Conservation (phyloP, 148 eudicot genomes). For the Camellia japonica region DNA sequence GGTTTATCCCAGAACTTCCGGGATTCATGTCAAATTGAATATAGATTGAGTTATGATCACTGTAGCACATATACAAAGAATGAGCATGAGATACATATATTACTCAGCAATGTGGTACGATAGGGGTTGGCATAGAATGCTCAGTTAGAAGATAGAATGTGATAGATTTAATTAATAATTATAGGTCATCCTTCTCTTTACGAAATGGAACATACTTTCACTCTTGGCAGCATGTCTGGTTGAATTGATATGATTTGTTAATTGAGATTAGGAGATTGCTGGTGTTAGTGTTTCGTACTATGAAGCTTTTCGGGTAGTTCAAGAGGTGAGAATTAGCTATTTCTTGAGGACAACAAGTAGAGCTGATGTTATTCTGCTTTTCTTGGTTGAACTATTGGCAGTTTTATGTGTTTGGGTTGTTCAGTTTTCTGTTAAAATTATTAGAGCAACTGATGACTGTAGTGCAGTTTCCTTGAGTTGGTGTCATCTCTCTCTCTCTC, state of each 20-base stretch:
- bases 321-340: neutral
- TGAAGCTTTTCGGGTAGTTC: neutral
- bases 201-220: neutral
- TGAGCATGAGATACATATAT: neutral
- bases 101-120: neutral
- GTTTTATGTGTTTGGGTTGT: neutral
- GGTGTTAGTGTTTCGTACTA: neutral
- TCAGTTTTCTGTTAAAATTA: neutral
- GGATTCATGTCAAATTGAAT: slow-evolving; percentile 2
- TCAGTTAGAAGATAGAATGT: neutral
- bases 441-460: neutral
- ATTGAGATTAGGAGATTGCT: neutral
- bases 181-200: neutral
- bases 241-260: neutral
- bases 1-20: neutral
- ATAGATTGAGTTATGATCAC: neutral
- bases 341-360: neutral
- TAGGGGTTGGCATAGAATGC: neutral
- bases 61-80: neutral
- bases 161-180: neutral
- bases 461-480: neutral
- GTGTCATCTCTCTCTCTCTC: neutral
- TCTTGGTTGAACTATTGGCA: slow-evolving; percentile 1
- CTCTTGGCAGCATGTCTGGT: neutral
- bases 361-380: neutral